A percentile compares a stretch with the other conserved stretches of the same genome.
Conservation (phyloP, 2,329 filamentous ascomycete species). For the Colletotrichum spaethianum region DNA sequence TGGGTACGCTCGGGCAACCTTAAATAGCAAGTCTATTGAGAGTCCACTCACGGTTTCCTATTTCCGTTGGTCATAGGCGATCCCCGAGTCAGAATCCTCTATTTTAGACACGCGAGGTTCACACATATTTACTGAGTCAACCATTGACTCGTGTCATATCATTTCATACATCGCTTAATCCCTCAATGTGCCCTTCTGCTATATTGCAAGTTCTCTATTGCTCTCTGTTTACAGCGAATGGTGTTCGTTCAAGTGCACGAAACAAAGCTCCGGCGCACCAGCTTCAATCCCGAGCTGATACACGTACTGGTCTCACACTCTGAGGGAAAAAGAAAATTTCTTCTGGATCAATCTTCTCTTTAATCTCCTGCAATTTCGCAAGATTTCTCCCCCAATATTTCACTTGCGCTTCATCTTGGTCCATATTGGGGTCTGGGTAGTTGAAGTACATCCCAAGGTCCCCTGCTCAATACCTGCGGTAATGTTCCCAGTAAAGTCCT, state of each 20-base stretch:
- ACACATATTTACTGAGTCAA: not conserved
- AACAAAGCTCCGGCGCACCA: too few relatives aligned
- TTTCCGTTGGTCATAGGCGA: not conserved
- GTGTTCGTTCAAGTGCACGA: too few relatives aligned
- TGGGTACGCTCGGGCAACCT: not conserved
- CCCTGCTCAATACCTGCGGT: conserved; percentile 46
- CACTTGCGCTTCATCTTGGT: conserved; percentile 50
- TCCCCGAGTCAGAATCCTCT: conserved; percentile 7
- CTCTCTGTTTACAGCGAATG: not conserved
- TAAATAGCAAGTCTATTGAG: not conserved
- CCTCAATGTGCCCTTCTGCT: not conserved
- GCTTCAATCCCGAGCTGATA: not conserved
- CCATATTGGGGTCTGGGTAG: conserved; percentile 55
- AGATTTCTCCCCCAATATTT: conserved; percentile 56
- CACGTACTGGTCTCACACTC: conserved; percentile 43
- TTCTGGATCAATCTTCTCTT: conserved; percentile 53
- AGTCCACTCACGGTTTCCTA: not conserved
- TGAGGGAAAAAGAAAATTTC: conserved; percentile 60
- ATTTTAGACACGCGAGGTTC: not conserved
- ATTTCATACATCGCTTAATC: not conserved
- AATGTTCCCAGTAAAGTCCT: conserved; percentile 52
- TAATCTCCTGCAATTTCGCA: conserved; percentile 51
- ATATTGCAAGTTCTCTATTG: not conserved
- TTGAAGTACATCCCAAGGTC: conserved; percentile 59
- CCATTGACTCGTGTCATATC: not conserved